Evolutionary conservation across 768 basidiomycete genomes (phyloP), one percentile per base, ranked within the genome.

Genomic region (Lentinula sp.): DNA sequence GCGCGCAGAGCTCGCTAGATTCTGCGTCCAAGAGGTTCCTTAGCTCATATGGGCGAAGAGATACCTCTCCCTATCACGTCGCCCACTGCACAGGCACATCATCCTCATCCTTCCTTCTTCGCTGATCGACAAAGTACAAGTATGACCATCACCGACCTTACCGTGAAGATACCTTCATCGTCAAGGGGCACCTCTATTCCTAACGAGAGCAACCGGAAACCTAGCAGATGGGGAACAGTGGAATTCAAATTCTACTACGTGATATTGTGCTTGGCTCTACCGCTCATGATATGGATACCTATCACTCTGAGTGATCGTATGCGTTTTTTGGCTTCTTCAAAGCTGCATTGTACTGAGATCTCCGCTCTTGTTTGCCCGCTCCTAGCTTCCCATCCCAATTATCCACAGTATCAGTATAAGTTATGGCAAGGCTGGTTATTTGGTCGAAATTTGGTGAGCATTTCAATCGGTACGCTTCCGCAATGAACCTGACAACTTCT

Each of bases 221-320:
- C 78, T 2, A 66, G 90, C 23, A 76, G 91, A 74, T 98, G 95
- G 96, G 76, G 71, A 46, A 90, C 91, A 0, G 70, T 76, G 9
- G 97, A 98, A 70, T 98, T 96, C 75, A 77, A 82, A 64, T 66
- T 88, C 43, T 98, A 98, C 72, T 85, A 78, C 63, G 63, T 85
- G 36, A 77, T 87, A 2, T 82, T 86, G 12, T 69, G 77, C 13
- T 55, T 87, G 20, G 86, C 81, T 6, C 72, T 98, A 35, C 87
- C 90, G 3, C 65, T 85, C 57, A 90, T 98, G 89, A 74, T 81
- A 4, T 91, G 86, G 83, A 77, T 89, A 64, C 91, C 93, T 0
- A 77, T 90, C 23, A 75, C 77, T 23, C 70, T 95, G 64, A 95
- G 94, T 69, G 79, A 76, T 60, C 65, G 95, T 97, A 73, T 73